phyloP scores from a whole-genome alignment of 148 eudicot species.

The Vaccinium corymbosum region DNA sequence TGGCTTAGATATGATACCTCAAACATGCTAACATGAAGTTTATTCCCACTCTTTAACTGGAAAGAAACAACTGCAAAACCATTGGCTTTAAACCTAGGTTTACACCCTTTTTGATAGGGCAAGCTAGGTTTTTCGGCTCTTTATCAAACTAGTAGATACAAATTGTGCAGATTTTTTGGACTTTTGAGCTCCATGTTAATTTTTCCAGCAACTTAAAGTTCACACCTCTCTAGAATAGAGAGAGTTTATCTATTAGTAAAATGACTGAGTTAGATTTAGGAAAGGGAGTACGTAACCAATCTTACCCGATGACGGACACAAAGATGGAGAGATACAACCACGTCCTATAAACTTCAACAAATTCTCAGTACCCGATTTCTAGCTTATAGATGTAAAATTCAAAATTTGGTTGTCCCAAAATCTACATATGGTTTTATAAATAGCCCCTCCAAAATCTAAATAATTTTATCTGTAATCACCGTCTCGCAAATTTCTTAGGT shows the following conservation, averaged over 20 bases:
- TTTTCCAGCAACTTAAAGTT: not conserved
- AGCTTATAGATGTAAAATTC: not conserved
- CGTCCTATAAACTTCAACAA: not conserved
- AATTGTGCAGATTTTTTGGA: not conserved
- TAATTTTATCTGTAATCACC: not conserved
- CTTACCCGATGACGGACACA: not conserved
- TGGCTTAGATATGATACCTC: not conserved
- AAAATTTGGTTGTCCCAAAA: not conserved
- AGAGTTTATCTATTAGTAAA: not conserved
- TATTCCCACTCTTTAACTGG: not conserved
- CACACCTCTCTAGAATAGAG: not conserved
- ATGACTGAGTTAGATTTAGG: not conserved
- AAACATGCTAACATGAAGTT: slow-evolving; percentile 1
- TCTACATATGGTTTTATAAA: not conserved
- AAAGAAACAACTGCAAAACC: not conserved
- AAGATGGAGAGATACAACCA: not conserved
- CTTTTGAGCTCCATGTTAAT: not conserved
- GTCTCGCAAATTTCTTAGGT: not conserved
- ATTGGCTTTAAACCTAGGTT: not conserved
- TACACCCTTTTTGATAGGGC: not conserved
- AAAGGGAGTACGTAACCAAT: not conserved
- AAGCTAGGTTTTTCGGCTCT: not conserved
- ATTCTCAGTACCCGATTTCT: not conserved
- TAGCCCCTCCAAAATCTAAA: not conserved
- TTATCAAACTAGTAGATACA: not conserved